These are phyloP conservation scores for Vitellaria paradoxa DNA, from an alignment of 179 eudicot species.

Conservation along the genomic window DNA sequence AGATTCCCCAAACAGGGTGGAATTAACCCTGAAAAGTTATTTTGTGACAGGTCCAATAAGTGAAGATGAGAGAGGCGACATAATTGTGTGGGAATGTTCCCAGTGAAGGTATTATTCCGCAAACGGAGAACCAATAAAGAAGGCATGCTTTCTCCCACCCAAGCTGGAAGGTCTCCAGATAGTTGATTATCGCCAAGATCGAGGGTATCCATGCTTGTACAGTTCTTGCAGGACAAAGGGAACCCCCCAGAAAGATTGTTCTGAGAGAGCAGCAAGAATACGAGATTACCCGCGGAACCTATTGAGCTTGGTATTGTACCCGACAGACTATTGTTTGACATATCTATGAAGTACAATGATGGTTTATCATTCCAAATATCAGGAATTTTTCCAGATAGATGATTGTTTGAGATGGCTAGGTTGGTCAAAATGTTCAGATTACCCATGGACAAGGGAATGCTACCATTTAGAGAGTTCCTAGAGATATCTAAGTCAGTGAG, in stretches of 20 bases:
- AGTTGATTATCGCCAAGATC: conserved; percentile 27
- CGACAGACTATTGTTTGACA: conserved; percentile 17
- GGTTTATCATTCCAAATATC: conserved; percentile 4
- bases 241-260: conserved; percentile 21
- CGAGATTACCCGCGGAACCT: background rate
- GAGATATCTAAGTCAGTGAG: conserved; percentile 21
- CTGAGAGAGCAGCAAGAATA: conserved; percentile 3
- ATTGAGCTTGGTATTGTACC: conserved; percentile 28
- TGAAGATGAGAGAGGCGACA: conserved; percentile 22
- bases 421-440: background rate
- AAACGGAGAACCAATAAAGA: conserved; percentile 8
- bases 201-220: background rate
- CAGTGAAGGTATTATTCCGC: conserved; percentile 22
- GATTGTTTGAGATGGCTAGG: conserved; percentile 13
- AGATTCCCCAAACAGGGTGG: conserved; percentile 24
- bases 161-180: conserved; percentile 21
- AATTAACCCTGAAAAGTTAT: conserved; percentile 18
- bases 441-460: conserved; percentile 24
- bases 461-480: conserved; percentile 17
- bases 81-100: conserved; percentile 17
- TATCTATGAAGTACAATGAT: background rate
- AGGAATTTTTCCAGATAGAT: conserved; percentile 10
- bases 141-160: conserved; percentile 21
- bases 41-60: conserved; percentile 26
- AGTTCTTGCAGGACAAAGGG: conserved; percentile 12